phyloP scores from a whole-genome alignment of 306 rosid genomes.

The Mucuna pruriens region DNA sequence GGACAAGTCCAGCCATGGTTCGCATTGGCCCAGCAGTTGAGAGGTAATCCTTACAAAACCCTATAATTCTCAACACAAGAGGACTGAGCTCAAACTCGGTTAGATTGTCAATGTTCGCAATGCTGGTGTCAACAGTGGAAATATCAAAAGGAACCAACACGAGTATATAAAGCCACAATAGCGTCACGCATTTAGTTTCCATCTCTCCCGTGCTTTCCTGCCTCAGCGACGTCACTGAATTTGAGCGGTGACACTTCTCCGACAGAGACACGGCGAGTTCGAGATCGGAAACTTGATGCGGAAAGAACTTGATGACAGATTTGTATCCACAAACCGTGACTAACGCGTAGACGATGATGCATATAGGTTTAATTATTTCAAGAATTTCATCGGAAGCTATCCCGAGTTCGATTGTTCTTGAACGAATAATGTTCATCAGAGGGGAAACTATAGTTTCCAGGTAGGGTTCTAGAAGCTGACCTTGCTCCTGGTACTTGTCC shows the following conservation, averaged over 20 bases:
- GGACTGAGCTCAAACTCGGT: conserved; percentile 72
- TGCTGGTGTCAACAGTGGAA: conserved; percentile 84
- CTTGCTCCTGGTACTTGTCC: conserved; percentile 98
- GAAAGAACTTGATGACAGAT: conserved; percentile 85
- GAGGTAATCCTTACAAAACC: conserved; percentile 87
- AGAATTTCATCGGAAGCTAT: conserved; percentile 63
- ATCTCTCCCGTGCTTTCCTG: conserved; percentile 93
- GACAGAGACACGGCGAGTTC: conserved; percentile 90
- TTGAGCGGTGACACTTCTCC: conserved; percentile 71
- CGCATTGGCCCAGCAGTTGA: conserved; percentile 91
- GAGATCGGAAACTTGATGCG: conserved; percentile 95
- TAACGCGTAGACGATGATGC: conserved; percentile 73
- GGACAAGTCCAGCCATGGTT: conserved; percentile 84
- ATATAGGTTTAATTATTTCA: conserved; percentile 78
- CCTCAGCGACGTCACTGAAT: conserved; percentile 63
- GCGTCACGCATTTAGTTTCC: conserved; percentile 93
- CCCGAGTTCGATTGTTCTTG: conserved; percentile 70
- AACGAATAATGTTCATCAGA: conserved; percentile 74
- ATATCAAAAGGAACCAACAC: conserved; percentile 96
- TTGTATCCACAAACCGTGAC: conserved; percentile 92
- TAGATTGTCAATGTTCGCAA: conserved; percentile 53
- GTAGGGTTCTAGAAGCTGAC: conserved; percentile 92
- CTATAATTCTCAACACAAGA: conserved; percentile 77
- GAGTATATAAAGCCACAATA: conserved; percentile 90
- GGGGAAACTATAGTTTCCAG: conserved; percentile 88